Conservation (phyloP, 1,284 basidiomycete genomes). For the Limonomyces culmigenus region DNA sequence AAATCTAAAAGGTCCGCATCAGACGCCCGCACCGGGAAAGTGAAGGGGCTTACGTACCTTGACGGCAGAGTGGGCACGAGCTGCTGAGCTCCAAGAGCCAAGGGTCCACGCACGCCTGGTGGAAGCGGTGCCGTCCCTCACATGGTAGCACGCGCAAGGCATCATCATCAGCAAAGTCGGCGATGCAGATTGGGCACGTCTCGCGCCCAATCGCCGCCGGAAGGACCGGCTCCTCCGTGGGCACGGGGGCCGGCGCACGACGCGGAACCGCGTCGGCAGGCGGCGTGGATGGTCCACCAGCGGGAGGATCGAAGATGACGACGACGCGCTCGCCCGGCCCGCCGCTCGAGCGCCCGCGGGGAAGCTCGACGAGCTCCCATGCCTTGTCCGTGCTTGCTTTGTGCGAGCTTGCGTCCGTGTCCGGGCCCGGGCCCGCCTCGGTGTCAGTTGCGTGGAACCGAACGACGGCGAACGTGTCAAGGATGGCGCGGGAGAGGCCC, state of each 20-base stretch:
- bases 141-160: constrained; percentile 81
- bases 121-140: constrained; percentile 78
- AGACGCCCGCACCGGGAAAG: neutral
- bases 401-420: neutral
- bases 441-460: constrained; percentile 41
- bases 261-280: constrained; percentile 5
- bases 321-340: constrained; percentile 4
- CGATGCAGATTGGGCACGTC: constrained; percentile 86
- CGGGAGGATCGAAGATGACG: constrained; percentile 6
- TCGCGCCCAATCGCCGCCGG: constrained; percentile 59
- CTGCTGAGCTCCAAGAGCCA: constrained; percentile 84
- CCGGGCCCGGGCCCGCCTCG: neutral
- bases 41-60: constrained; percentile 33
- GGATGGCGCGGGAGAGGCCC: constrained; percentile 74
- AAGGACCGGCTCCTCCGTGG: constrained; percentile 22
- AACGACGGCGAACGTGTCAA: constrained; percentile 88
- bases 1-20: constrained; percentile 23
- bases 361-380: neutral
- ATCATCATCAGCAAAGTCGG: constrained; percentile 87
- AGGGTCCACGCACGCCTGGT: constrained; percentile 67
- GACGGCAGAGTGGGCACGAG: constrained; percentile 81
- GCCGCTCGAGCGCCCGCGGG: neutral
- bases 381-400: neutral
- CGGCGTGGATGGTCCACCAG: constrained; percentile 6
- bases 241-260: constrained; percentile 1